phyloP scores from a whole-genome alignment of 768 basidiomycete genomes.

The Collybiopsis confluens region DNA sequence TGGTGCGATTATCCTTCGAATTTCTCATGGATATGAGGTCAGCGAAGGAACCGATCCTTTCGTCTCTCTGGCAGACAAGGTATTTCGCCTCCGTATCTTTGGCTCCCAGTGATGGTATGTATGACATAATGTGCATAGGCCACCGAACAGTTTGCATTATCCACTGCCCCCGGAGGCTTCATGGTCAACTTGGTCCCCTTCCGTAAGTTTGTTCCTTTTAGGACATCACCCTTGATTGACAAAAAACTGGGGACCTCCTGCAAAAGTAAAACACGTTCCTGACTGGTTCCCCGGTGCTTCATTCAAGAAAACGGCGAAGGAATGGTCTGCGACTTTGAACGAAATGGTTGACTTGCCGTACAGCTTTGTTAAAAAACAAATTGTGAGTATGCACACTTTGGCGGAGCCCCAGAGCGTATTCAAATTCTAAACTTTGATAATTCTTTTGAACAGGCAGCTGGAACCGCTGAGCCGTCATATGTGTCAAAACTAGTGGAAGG shows the following conservation, averaged over 20 bases:
- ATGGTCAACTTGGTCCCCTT: slow-evolving; percentile 49
- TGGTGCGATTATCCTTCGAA: slow-evolving; percentile 39
- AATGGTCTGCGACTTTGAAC: slow-evolving; percentile 38
- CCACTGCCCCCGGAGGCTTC: slow-evolving; percentile 38
- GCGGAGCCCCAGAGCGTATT: no score
- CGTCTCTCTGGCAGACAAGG: slow-evolving; percentile 32
- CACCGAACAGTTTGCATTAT: slow-evolving; percentile 7
- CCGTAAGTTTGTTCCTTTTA: slow-evolving; percentile 20
- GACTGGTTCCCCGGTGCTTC: slow-evolving; percentile 57
- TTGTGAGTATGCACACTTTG: slow-evolving; percentile 40
- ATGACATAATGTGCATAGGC: neutral
- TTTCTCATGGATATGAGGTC: slow-evolving; percentile 40
- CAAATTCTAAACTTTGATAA: no score
- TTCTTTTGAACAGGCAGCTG: slow-evolving; percentile 11
- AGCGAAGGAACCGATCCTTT: slow-evolving; percentile 35
- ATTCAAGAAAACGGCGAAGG: slow-evolving; percentile 44
- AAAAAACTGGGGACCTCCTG: no score
- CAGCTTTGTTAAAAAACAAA: slow-evolving; percentile 36
- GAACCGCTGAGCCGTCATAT: slow-evolving; percentile 18
- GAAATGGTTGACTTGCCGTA: slow-evolving; percentile 45
- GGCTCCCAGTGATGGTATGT: slow-evolving; percentile 11
- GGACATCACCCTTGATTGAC: no score
- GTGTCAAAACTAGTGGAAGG: slow-evolving; percentile 15
- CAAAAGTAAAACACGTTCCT: slow-evolving; percentile 44
- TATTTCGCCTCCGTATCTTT: slow-evolving; percentile 19